A percentile compares a stretch with the other conserved stretches of the same genome.
phyloP scores from a whole-genome alignment of 2,329 filamentous ascomycete species.

The Eurotiales sp. region DNA sequence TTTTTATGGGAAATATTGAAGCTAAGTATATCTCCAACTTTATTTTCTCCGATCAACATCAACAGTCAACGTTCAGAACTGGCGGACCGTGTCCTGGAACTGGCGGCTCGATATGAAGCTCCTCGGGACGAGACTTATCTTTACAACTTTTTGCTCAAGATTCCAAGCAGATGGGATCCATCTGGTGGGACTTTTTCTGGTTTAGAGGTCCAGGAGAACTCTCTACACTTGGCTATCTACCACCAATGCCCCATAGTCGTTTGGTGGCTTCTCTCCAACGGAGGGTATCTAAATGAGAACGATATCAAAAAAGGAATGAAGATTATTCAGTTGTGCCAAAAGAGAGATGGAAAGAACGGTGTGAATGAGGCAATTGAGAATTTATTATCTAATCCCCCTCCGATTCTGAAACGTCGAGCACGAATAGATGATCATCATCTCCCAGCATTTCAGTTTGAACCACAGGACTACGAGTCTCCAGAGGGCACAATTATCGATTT shows the following conservation, averaged over 20 bases:
- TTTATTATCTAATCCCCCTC: neutral
- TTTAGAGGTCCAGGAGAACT: neutral
- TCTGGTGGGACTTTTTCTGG: neutral
- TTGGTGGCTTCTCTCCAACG: constrained; percentile 16
- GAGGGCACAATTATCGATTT: neutral
- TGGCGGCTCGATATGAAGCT: constrained; percentile 5
- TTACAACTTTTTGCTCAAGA: neutral
- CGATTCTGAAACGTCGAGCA: neutral
- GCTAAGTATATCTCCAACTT: neutral
- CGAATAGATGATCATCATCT: constrained; percentile 2
- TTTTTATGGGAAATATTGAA: neutral
- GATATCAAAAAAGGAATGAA: constrained; percentile 10
- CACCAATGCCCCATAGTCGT: constrained; percentile 5
- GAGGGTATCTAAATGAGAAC: constrained; percentile 7
- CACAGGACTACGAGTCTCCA: neutral
- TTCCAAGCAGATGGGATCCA: neutral
- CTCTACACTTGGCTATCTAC: constrained; percentile 11
- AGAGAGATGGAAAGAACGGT: neutral
- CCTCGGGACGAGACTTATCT: constrained; percentile 6
- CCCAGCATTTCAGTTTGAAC: neutral
- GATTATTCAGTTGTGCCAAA: neutral
- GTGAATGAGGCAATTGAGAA: neutral
- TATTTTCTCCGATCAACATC: neutral
- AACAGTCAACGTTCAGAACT: neutral
- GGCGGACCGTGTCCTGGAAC: neutral